A percentile compares a stretch with the other conserved stretches of the same genome.
Conservation (phyloP, 257 asterid genomes). For the Solanum phureja region DNA sequence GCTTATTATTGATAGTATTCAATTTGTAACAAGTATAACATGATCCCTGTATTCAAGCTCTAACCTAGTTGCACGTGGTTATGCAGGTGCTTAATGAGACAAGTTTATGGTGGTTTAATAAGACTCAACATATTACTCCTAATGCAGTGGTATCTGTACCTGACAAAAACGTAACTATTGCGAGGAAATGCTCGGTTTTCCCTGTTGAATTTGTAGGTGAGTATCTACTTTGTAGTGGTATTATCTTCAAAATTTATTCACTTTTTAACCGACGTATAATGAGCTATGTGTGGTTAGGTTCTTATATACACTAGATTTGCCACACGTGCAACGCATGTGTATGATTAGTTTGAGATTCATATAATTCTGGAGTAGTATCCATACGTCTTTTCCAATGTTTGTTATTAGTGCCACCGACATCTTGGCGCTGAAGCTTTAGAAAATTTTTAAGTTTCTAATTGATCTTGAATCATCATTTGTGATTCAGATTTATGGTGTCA, state of each 20-base stretch:
- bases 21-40: not conserved
- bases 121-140: conserved; percentile 71
- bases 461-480: not conserved
- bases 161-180: conserved; percentile 84
- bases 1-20: not conserved
- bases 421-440: not conserved
- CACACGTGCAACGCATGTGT: rapidly evolving
- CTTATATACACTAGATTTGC: not conserved
- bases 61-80: not conserved
- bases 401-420: not conserved
- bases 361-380: not conserved
- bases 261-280: not conserved
- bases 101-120: conserved; percentile 89
- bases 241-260: not conserved
- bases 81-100: conserved; percentile 86
- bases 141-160: conserved; percentile 81
- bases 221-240: conserved; percentile 1
- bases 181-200: conserved; percentile 88
- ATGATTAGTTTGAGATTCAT: not conserved
- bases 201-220: conserved; percentile 97
- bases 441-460: no score
- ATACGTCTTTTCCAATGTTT: no score
- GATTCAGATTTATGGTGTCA: not conserved
- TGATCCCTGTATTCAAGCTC: not conserved
- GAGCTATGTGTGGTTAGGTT: not conserved